Evolutionary conservation across 148 eudicot genomes (phyloP).

Genomic region (Cornus suecica): DNA sequence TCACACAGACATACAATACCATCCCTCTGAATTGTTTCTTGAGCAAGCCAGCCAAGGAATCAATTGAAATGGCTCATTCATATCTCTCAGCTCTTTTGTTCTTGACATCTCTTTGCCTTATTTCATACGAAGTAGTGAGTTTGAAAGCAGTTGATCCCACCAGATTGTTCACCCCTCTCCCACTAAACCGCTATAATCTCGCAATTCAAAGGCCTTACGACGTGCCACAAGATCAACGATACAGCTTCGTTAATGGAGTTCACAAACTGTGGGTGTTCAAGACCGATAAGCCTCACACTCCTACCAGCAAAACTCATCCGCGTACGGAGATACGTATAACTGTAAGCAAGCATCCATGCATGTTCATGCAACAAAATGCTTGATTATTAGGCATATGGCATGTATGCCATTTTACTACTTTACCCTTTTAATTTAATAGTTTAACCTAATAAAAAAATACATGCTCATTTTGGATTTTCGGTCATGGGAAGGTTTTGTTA

Average conservation of each 20-base stretch:
- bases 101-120: background rate
- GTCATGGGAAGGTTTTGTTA: too few relatives aligned
- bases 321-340: constrained; percentile 16
- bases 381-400: too few relatives aligned
- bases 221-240: constrained; percentile 10
- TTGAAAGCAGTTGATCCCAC: background rate
- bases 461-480: too few relatives aligned
- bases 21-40: background rate
- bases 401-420: too few relatives aligned
- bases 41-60: background rate
- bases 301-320: constrained; percentile 14
- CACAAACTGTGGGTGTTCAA: constrained; percentile 20
- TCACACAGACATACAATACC: background rate
- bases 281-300: constrained; percentile 19
- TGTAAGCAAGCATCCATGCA: too few relatives aligned
- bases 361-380: too few relatives aligned
- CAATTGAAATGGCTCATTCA: background rate
- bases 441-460: too few relatives aligned
- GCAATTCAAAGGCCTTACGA: constrained; percentile 19
- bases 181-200: constrained; percentile 9
- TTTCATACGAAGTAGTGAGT: background rate
- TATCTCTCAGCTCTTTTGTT: background rate
- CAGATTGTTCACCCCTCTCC: constrained; percentile 11
- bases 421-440: too few relatives aligned
- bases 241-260: constrained; percentile 17